These are phyloP conservation scores for Lojkania enalia DNA, from an alignment of 2,329 filamentous ascomycete genomes.

Conservation along the genomic window DNA sequence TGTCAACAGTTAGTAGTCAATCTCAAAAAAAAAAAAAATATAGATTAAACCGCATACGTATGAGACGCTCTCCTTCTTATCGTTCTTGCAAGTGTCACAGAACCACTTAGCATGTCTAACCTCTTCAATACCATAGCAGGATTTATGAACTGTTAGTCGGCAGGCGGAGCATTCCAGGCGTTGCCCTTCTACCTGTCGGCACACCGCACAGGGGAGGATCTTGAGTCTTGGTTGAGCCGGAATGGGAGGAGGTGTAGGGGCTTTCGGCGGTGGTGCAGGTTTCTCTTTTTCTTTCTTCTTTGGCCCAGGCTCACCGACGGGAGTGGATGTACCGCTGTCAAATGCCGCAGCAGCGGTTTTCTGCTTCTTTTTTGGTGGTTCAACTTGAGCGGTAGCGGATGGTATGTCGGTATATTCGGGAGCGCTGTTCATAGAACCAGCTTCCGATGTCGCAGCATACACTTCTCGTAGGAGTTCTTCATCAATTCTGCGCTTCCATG, in stretches of 20 bases:
- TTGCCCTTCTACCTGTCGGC: constrained; percentile 66
- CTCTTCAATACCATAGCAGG: constrained; percentile 87
- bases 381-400: constrained; percentile 36
- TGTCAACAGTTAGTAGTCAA: constrained; percentile 40
- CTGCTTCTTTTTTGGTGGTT: constrained; percentile 64
- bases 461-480: constrained; percentile 84
- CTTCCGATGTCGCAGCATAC: constrained; percentile 40
- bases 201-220: constrained; percentile 82
- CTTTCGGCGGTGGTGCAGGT: constrained; percentile 52
- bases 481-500: constrained; percentile 86
- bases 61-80: constrained; percentile 89
- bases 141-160: constrained; percentile 85
- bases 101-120: constrained; percentile 76
- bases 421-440: constrained; percentile 27
- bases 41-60: constrained; percentile 61
- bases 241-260: constrained; percentile 61
- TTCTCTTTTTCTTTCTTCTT: constrained; percentile 45
- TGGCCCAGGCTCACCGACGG: constrained; percentile 45
- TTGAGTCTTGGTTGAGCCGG: constrained; percentile 80
- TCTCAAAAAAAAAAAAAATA: not conserved
- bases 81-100: constrained; percentile 94
- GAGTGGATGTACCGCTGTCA: constrained; percentile 52
- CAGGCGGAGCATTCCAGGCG: constrained; percentile 80
- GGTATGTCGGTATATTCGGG: constrained; percentile 35
- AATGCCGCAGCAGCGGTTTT: constrained; percentile 53